phyloP scores from a whole-genome alignment of 1,284 basidiomycete genomes.

The Sporisorium scitamineum region DNA sequence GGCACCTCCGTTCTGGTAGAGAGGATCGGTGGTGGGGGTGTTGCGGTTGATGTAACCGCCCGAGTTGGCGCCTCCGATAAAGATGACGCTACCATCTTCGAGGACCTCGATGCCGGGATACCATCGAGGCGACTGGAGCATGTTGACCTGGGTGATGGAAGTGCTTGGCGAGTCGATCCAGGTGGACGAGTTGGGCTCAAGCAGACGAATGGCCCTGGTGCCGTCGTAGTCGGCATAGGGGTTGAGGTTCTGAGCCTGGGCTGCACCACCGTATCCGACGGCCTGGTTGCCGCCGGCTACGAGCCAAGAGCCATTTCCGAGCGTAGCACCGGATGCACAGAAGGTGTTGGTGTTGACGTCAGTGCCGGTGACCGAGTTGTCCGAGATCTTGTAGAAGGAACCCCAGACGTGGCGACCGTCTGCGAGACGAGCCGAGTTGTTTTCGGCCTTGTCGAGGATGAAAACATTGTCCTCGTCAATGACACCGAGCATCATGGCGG shows the following conservation, averaged over 20 bases:
- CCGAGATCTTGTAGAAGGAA: slow-evolving; percentile 56
- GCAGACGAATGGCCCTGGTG: slow-evolving; percentile 61
- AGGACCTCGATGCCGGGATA: slow-evolving; percentile 68
- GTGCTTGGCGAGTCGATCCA: slow-evolving; percentile 59
- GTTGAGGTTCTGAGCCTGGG: slow-evolving; percentile 29
- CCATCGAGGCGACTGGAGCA: slow-evolving; percentile 64
- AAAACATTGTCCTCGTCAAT: slow-evolving; percentile 67
- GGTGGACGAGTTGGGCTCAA: slow-evolving; percentile 55
- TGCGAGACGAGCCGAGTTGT: slow-evolving; percentile 57
- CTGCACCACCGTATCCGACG: slow-evolving; percentile 63
- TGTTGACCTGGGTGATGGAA: slow-evolving; percentile 39
- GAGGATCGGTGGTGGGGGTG: slow-evolving; percentile 60
- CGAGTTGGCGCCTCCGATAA: slow-evolving; percentile 63
- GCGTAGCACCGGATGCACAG: slow-evolving; percentile 68
- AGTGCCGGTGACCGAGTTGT: slow-evolving; percentile 58
- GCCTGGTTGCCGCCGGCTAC: slow-evolving; percentile 70
- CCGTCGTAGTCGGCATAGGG: slow-evolving; percentile 66
- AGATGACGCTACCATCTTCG: slow-evolving; percentile 63
- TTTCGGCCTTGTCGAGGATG: slow-evolving; percentile 70
- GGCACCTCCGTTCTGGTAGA: slow-evolving; percentile 43
- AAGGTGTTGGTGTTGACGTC: slow-evolving; percentile 69
- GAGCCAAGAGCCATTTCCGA: slow-evolving; percentile 70
- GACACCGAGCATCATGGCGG: slow-evolving; percentile 69
- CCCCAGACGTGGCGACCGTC: slow-evolving; percentile 64
- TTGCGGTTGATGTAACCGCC: slow-evolving; percentile 69